phyloP scores from a whole-genome alignment of 257 asterid species.

The Nicotiana tomentosiformis region DNA sequence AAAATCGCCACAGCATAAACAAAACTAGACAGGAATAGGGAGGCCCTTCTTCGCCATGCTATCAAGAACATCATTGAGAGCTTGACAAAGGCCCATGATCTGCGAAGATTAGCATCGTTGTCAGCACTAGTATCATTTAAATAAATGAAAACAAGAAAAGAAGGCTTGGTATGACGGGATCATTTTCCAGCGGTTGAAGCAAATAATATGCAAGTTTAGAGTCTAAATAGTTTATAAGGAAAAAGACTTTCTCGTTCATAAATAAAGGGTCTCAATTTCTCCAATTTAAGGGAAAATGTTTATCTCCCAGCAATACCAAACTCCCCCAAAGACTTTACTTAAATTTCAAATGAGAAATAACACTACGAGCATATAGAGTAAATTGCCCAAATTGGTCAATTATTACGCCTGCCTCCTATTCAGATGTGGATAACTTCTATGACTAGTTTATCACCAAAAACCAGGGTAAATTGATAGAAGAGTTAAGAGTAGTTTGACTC shows the following conservation, averaged over 20 bases:
- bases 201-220: neutral
- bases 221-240: neutral
- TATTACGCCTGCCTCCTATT: neutral
- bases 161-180: neutral
- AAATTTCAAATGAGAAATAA: neutral
- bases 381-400: neutral
- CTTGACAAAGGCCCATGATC: conserved; percentile 92
- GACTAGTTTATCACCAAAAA: neutral
- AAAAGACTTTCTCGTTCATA: neutral
- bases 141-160: neutral
- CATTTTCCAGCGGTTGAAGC: neutral
- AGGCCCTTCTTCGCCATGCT: conserved; percentile 96
- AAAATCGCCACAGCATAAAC: neutral
- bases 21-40: conserved; percentile 61
- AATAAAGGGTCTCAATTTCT: neutral
- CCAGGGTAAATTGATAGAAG: neutral
- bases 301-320: neutral
- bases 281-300: neutral
- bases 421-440: neutral
- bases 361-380: neutral
- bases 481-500: neutral
- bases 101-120: conserved; percentile 23
- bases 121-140: conserved; percentile 1
- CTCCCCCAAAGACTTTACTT: neutral
- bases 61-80: conserved; percentile 84